Conservation (phyloP, 1,284 basidiomycete genomes). For the Hemileccinum hortonii region DNA sequence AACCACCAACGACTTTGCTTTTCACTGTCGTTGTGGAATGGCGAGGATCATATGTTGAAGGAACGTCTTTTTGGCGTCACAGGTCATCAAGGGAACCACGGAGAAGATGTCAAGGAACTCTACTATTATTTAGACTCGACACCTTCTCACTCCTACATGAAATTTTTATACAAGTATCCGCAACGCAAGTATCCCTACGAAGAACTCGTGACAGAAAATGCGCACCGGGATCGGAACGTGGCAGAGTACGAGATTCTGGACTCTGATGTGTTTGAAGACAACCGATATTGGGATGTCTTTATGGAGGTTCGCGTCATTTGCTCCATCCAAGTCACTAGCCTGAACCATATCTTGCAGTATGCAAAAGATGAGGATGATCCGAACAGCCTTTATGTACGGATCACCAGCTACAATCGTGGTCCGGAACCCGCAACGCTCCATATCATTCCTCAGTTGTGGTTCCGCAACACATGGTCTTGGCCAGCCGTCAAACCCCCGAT, state of each 20-base stretch:
- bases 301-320: constrained; percentile 67
- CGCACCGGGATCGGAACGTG: constrained; percentile 81
- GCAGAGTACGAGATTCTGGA: constrained; percentile 93
- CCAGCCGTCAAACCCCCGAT: constrained; percentile 75
- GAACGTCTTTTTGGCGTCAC: constrained; percentile 95
- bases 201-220: constrained; percentile 84
- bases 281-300: constrained; percentile 98
- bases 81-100: constrained; percentile 96
- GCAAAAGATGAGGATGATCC: constrained; percentile 95
- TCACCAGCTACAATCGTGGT: constrained; percentile 95
- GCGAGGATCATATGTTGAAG: constrained; percentile 91
- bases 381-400: constrained; percentile 87
- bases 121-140: constrained; percentile 99
- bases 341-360: constrained; percentile 56
- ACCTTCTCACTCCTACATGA: constrained; percentile 99
- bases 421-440: constrained; percentile 95
- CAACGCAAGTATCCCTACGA: constrained; percentile 93
- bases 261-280: constrained; percentile 88
- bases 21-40: constrained; percentile 93
- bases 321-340: not conserved
- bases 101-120: constrained; percentile 97
- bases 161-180: constrained; percentile 97
- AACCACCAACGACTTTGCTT: constrained; percentile 95
- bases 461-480: constrained; percentile 99
- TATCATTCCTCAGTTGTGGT: constrained; percentile 94